Evolutionary conservation across 495 filamentous ascomycete genomes (phyloP), one percentile per base, ranked within the genome.

Genomic region (Tuber umbilicatum): DNA sequence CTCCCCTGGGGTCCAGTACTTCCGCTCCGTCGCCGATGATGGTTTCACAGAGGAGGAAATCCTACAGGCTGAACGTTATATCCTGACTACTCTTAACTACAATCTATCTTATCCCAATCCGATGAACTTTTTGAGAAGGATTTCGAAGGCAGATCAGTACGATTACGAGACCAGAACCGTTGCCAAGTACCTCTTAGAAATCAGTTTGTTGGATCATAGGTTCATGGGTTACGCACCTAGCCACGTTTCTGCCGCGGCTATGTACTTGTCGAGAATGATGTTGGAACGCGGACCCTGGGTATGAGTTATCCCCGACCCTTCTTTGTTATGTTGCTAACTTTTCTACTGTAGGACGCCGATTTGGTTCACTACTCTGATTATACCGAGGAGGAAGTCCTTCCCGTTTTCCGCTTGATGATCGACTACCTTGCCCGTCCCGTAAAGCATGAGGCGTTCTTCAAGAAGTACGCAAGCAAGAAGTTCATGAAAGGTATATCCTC

Each of bases 401-500:
- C 96, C 9, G 93, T 97, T 70, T 93, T 97, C 84, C 88, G 89
- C 78, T 86, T 97, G 70, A 97, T 99, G 94, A 88, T 99, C 73
- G 93, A 98, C 82, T 98, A 98, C 81, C 89, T 98, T 45, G 90
- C 90, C 73, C 88, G 90, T 14, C 95, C 96, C 42, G 93, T 97
- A 68, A 87, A 88, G 55, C 95, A 98, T 79, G 93, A 97, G 84
- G 95, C 96, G 27, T 98, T 99, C 88, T 98, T 97, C 87, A 95
- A 94, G 87, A 99, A 99, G 83, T 99, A 99, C 82, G 95, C 96
- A 23, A 95, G 93, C 88, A 98, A 97, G 86, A 97, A 94, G 84
- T 99, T 97, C 85, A 84, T 97, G 81, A 97, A 97, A 86, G 94
- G 95, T 94, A 88, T 82, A 84, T 76, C 27, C 67, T 72, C 19